Conservation (phyloP, 73 alveolate genomes). For the Durusdinium trenchii region DNA sequence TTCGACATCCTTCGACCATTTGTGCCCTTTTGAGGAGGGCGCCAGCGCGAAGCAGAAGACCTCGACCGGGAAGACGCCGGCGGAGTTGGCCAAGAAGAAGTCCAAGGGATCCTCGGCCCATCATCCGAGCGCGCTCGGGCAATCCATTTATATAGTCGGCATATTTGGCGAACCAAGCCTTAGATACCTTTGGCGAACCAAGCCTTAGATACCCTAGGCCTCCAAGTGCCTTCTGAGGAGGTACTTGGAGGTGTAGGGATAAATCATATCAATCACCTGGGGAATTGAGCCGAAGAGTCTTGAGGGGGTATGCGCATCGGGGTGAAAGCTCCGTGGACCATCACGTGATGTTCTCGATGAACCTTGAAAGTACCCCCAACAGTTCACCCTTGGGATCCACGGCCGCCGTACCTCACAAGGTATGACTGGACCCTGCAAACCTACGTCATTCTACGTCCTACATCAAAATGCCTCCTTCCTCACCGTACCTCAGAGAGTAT, state of each 20-base stretch:
- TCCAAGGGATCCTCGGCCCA: not conserved
- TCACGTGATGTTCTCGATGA: no score
- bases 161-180: no score
- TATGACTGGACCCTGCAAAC: no score
- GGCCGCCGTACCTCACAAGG: no score
- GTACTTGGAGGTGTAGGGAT: not conserved
- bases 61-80: conserved; percentile 18
- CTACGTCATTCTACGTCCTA: no score
- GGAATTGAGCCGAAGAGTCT: no score
- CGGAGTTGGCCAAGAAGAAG: conserved; percentile 11
- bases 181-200: not conserved
- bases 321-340: no score
- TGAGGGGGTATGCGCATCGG: no score
- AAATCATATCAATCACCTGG: not conserved
- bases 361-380: no score
- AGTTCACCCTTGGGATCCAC: no score
- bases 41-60: conserved; percentile 12
- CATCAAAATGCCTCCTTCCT: no score
- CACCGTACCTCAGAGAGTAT: no score
- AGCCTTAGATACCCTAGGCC: not conserved
- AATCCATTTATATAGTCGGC: not conserved
- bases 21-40: not conserved
- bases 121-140: not conserved
- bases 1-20: not conserved
- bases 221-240: not conserved